Evolutionary conservation across 306 rosid genomes (phyloP), one percentile per base, ranked within the genome.

Genomic region (Pueraria montana): DNA sequence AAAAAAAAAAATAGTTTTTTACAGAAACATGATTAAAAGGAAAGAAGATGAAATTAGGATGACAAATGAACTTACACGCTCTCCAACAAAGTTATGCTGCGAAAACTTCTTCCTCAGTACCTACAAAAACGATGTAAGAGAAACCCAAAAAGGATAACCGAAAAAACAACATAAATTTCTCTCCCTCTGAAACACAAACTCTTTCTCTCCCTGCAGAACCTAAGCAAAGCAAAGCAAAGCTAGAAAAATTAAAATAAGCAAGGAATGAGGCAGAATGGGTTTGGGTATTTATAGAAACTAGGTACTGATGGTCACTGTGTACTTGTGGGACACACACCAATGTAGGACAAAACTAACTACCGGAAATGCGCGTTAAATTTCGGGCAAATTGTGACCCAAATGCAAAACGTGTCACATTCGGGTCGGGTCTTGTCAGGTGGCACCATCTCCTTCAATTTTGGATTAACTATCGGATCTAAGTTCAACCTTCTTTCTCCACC

Each of bases 271-370:
- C 21, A 24, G 0, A 42, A 78, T 63, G 73, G 40, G 24, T 62
- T 26, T 40, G 18, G 77, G 85, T 87, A 91, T 87, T 89, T 91
- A 90, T 89, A 92, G 91, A 70, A 87, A 52, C 8, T 30, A 32
- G 30, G 9, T 61, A 36, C 65, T 65, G 38, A 32, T 36, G 80
- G 83, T n/a, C 27, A 80, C 65, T 86, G 86, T 82, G 65, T 23
- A 79, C 76, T 55, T 74, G 72, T 78, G 75, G 89, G 89, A 83
- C 90, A 50, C 85, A 85, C 88, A 56, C 70, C 14, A 62, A 78
- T 11, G 53, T 71, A 78, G 70, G 87, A 81, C 82, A 80, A 72
- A 74, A 67, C 48, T 1, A 79, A 30, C 69, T 9, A 78, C 50
- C 27, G 9, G 11, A 52, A 86, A 80, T 79, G 63, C 38, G 49